Percentiles rank a stretch among this genome's conserved stretches.
phyloP scores from a whole-genome alignment of 768 basidiomycete genomes.

The Boletus rufocinnamomeus region DNA sequence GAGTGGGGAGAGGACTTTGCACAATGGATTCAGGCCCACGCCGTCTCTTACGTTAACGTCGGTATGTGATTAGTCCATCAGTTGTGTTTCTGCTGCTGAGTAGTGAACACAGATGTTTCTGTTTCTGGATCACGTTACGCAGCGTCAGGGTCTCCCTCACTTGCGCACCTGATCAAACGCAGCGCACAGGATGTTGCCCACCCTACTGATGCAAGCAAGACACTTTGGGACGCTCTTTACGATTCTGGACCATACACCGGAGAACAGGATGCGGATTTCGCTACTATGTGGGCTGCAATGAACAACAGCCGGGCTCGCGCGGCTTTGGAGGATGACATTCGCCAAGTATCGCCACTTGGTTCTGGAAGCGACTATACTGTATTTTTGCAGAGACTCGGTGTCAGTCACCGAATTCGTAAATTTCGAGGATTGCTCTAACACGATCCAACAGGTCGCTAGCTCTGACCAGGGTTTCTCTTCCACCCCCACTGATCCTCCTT shows the following conservation, averaged over 20 bases:
- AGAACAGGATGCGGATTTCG: constrained; percentile 44
- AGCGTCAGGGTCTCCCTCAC: constrained; percentile 58
- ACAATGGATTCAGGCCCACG: constrained; percentile 74
- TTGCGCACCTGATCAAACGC: constrained; percentile 57
- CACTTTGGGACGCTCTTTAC: constrained; percentile 59
- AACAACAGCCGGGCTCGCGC: constrained; percentile 25
- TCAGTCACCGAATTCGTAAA: constrained; percentile 33
- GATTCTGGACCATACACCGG: constrained; percentile 55
- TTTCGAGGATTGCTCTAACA: background rate
- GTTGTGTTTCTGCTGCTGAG: constrained; percentile 2
- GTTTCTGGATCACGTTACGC: constrained; percentile 56
- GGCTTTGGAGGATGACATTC: constrained; percentile 33
- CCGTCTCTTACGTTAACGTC: constrained; percentile 85
- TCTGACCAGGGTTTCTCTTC: constrained; percentile 31
- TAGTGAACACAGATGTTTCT: constrained; percentile 45
- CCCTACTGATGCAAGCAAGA: constrained; percentile 49
- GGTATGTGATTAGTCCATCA: constrained; percentile 34
- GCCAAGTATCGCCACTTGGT: constrained; percentile 60
- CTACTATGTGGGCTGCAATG: constrained; percentile 41
- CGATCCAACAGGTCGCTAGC: constrained; percentile 34
- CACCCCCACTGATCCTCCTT: constrained; percentile 53
- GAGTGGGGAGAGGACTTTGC: constrained; percentile 95
- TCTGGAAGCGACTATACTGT: constrained; percentile 90
- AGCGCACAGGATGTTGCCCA: constrained; percentile 59
- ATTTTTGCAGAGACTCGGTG: constrained; percentile 79